Base-by-base conservation (phyloP, 2,329 filamentous ascomycete genomes). In the Ophiocordyceps camponoti-leonardi region DNA sequence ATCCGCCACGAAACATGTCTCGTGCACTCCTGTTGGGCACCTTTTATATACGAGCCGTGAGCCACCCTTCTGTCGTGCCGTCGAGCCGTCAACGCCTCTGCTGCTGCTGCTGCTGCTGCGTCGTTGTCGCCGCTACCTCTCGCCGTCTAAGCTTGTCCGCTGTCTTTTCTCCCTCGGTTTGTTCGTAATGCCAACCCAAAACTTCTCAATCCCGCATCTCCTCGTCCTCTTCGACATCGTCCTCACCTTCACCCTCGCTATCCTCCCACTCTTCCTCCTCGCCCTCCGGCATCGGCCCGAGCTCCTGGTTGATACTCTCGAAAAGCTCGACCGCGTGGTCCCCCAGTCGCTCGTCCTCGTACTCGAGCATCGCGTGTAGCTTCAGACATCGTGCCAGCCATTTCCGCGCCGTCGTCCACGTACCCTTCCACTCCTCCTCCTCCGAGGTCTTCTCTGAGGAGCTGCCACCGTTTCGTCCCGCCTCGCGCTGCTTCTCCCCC, bases 351-450 rank as follows among this genome's bases (percentile, higher is more conserved):
- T 86, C 82, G 53, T 93, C 86, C 59, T 93, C 88, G 59, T 95
- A 96, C 45, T 90, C 79, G 54, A 92, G 73, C 54, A 75, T 58
- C 37, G 76, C 67, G 60, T 85, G 96, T n/a, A 94, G 72, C 57
- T 79, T 79, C 51, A 93, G 68, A 57, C 86, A 85, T 56, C 83
- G 84, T 47, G 77, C 79, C 42, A 96, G 69, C 86, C 88, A 94
- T 56, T 83, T 79, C 46, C 85, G 75, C 55, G 86, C 84, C 16
- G 84, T 81, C 46, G 76, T 76, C 71, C 86, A 79, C 6, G 78
- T 73, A 1, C 72, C 68, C 52, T 73, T 73, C 64, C 77, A 76
- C 43, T 68, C 67, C 42, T 76, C 68, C 37, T 23, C 22, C 22
- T 23, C 22, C 22, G 3, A 3, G 4, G 3, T 6, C 22, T 23